Evolutionary conservation across 2,329 filamentous ascomycete genomes (phyloP).

Genomic region (Fusarium metavorans): DNA sequence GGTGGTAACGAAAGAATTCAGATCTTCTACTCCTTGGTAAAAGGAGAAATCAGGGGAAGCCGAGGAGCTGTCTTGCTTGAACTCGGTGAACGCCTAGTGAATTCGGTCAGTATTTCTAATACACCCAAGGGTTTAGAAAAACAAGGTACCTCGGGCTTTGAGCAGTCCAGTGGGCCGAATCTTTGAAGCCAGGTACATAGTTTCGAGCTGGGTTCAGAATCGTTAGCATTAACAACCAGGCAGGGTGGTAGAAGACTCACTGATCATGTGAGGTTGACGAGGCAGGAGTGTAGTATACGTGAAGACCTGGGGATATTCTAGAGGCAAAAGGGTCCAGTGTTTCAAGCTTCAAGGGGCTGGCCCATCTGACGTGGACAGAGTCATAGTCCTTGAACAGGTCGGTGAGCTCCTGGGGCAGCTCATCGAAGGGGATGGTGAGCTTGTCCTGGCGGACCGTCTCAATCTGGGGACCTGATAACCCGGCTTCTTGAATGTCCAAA

Average conservation of each 20-base stretch:
- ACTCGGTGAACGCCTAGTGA: conserved; percentile 71
- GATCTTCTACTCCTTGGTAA: conserved; percentile 71
- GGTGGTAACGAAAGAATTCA: conserved; percentile 67
- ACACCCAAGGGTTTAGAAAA: not conserved
- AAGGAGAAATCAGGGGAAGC: conserved; percentile 73
- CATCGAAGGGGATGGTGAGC: conserved; percentile 77
- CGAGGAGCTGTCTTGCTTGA: conserved; percentile 52
- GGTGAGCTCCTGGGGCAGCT: conserved; percentile 77
- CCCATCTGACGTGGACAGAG: conserved; percentile 85
- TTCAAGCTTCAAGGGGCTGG: conserved; percentile 68
- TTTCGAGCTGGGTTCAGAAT: conserved; percentile 52
- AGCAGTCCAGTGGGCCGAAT: conserved; percentile 71
- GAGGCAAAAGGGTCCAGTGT: conserved; percentile 78
- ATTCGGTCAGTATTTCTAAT: conserved; percentile 13
- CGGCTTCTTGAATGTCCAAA: conserved; percentile 67
- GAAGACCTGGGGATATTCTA: conserved; percentile 82
- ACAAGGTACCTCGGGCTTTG: conserved; percentile 43
- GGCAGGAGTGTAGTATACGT: conserved; percentile 79
- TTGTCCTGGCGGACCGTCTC: conserved; percentile 82
- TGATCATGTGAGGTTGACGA: conserved; percentile 23
- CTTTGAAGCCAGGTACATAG: conserved; percentile 71
- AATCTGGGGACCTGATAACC: conserved; percentile 68
- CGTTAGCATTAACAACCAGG: not conserved
- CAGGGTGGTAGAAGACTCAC: conserved; percentile 26
- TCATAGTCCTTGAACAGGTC: conserved; percentile 72